Evolutionary conservation across 768 basidiomycete species (phyloP).

Genomic region (Hysterangium stoloniferum): DNA sequence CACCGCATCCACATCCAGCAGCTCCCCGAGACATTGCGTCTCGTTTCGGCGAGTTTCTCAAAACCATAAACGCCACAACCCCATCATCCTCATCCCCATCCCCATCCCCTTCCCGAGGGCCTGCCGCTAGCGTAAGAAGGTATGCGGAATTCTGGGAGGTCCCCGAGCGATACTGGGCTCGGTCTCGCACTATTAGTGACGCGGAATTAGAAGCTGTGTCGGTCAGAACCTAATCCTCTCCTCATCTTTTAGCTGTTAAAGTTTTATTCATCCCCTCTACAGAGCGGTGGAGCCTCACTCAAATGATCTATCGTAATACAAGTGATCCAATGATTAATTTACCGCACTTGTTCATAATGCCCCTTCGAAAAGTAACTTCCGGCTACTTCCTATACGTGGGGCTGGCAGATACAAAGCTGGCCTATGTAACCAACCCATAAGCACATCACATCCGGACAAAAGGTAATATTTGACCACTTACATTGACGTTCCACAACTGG

Average conservation of each 20-base stretch:
- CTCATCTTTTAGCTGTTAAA: constrained; percentile 5
- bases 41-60: constrained; percentile 38
- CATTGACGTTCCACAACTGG: constrained; percentile 93
- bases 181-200: constrained; percentile 41
- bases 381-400: constrained; percentile 29
- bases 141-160: constrained; percentile 61
- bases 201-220: constrained; percentile 59
- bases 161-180: constrained; percentile 50
- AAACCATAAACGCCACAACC: constrained; percentile 25
- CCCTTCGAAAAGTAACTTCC: constrained; percentile 32
- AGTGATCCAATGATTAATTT: constrained; percentile 12
- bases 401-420: constrained; percentile 32
- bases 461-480: constrained; percentile 35
- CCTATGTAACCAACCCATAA: constrained; percentile 18
- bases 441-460: neutral
- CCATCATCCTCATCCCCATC: constrained; percentile 12
- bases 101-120: constrained; percentile 17
- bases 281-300: constrained; percentile 68
- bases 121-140: constrained; percentile 10
- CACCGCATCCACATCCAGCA: constrained; percentile 52
- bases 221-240: constrained; percentile 33
- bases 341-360: constrained; percentile 23
- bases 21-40: constrained; percentile 56
- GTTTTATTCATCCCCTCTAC: constrained; percentile 6
- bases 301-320: constrained; percentile 16